Percentiles rank a stretch among this genome's conserved stretches.
Evolutionary conservation across 768 basidiomycete species (phyloP).

Genomic region (Panaeolus cyanescens): DNA sequence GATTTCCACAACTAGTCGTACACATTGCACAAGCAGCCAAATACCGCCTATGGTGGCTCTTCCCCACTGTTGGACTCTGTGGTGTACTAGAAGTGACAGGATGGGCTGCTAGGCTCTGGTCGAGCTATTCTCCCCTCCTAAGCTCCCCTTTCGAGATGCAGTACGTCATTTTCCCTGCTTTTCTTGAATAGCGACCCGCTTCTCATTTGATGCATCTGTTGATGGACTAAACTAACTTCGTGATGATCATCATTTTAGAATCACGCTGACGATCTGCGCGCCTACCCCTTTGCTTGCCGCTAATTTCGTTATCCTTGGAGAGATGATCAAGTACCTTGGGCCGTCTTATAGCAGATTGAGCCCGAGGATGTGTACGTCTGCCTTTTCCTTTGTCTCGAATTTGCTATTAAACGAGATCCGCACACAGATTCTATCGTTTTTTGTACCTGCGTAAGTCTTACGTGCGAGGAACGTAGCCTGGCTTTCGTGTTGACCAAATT

Average conservation of each 20-base stretch:
- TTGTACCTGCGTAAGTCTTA: slow-evolving; percentile 31
- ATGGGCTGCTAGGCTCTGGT: slow-evolving; percentile 60
- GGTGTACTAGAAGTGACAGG: slow-evolving; percentile 54
- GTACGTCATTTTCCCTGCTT: too few species aligned
- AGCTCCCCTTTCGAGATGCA: slow-evolving; percentile 38
- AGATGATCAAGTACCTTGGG: slow-evolving; percentile 44
- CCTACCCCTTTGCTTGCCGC: slow-evolving; percentile 61
- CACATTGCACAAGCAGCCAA: slow-evolving; percentile 47
- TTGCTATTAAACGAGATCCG: neutral
- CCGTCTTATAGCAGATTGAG: slow-evolving; percentile 49
- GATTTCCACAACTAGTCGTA: too few species aligned
- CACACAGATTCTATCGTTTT: slow-evolving; percentile 40
- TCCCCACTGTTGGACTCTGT: slow-evolving; percentile 48
- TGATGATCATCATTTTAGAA: slow-evolving; percentile 22
- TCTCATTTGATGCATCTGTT: neutral
- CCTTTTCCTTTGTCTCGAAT: neutral
- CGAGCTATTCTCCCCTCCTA: slow-evolving; percentile 28
- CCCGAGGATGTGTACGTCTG: slow-evolving; percentile 37
- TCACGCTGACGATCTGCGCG: slow-evolving; percentile 45
- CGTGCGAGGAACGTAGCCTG: neutral
- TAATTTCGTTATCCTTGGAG: slow-evolving; percentile 55
- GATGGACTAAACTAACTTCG: neutral
- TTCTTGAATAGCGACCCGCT: too few species aligned
- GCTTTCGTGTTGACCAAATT: neutral
- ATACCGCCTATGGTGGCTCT: slow-evolving; percentile 52